Percentiles rank a stretch among this genome's conserved stretches.
These are phyloP conservation scores for Arbutus unedo DNA, from an alignment of 148 eudicot species.

Conservation along the genomic window DNA sequence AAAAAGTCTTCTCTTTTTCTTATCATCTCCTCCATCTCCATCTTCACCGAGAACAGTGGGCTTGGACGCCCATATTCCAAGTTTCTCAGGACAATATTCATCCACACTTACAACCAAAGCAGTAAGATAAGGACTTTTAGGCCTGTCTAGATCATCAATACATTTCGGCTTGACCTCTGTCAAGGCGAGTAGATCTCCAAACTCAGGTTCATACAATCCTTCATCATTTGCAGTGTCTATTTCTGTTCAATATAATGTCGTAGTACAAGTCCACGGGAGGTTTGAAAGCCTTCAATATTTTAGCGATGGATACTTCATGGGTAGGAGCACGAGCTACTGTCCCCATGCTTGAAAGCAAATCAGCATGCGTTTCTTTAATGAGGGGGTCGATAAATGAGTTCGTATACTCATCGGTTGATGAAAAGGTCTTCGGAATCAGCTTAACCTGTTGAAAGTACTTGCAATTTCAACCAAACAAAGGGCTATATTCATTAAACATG, in stretches of 20 bases:
- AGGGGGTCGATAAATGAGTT: slow-evolving; percentile 38
- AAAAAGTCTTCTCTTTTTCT: slow-evolving; percentile 17
- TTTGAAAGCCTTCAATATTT: not conserved
- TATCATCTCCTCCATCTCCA: not conserved
- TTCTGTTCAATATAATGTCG: not conserved
- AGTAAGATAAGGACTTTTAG: slow-evolving; percentile 21
- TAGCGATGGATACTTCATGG: slow-evolving; percentile 12
- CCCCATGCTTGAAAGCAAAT: slow-evolving; percentile 29
- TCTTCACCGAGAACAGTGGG: slow-evolving; percentile 2
- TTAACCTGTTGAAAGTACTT: slow-evolving; percentile 29
- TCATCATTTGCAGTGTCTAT: slow-evolving; percentile 5
- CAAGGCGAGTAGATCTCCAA: slow-evolving; percentile 47
- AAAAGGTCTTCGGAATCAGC: slow-evolving; percentile 35
- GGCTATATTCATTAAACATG: not conserved
- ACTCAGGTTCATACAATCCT: slow-evolving; percentile 39
- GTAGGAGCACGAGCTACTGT: slow-evolving; percentile 25
- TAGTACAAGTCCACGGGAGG: slow-evolving; percentile 30
- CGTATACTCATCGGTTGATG: slow-evolving; percentile 31
- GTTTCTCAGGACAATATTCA: not conserved
- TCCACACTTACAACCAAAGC: slow-evolving; percentile 26
- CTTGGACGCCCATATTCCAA: slow-evolving; percentile 22
- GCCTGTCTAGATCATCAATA: slow-evolving; percentile 32
- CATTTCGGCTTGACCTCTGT: slow-evolving; percentile 35
- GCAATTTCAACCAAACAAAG: not conserved
- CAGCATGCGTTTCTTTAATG: slow-evolving; percentile 17